These are phyloP conservation scores for Petunia hybrid DNA, from an alignment of 305 asterid species.

Conservation along the genomic window DNA sequence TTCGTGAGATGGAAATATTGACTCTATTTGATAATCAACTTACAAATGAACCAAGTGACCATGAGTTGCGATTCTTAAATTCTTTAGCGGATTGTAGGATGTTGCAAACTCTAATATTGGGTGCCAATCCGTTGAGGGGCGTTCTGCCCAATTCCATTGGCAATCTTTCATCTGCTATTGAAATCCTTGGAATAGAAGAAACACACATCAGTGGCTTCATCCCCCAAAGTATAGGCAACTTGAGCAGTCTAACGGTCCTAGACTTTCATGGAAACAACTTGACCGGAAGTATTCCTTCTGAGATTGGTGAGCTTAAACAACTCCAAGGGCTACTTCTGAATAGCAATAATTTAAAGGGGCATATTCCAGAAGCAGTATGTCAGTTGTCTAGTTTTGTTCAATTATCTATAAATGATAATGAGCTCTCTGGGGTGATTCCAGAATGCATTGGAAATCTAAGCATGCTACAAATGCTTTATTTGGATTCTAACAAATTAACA, in stretches of 20 bases:
- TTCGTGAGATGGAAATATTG: background rate
- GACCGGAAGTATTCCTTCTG: slow-evolving; percentile 21
- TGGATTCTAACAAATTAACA: no score
- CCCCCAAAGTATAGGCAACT: background rate
- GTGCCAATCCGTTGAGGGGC: background rate
- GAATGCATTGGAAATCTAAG: background rate
- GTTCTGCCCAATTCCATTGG: background rate
- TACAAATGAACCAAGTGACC: background rate
- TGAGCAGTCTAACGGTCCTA: background rate
- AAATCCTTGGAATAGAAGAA: background rate
- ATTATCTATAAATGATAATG: background rate
- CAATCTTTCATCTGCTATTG: slow-evolving; percentile 2
- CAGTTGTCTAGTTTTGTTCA: slow-evolving; percentile 2
- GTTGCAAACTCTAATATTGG: background rate
- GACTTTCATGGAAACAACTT: background rate
- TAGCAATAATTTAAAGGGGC: slow-evolving; percentile 32
- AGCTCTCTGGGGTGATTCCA: slow-evolving; percentile 8
- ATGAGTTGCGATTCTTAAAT: background rate
- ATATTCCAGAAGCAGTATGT: slow-evolving; percentile 35
- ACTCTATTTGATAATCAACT: slow-evolving; percentile 9
- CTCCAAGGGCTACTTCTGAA: slow-evolving; percentile 33
- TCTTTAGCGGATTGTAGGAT: background rate
- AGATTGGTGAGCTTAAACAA: slow-evolving; percentile 30
- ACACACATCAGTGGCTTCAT: background rate
- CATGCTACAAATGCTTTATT: no score